These are phyloP conservation scores for Cylindrodendrum hubeiense DNA, from an alignment of 2,329 filamentous ascomycete species.

Conservation along the genomic window DNA sequence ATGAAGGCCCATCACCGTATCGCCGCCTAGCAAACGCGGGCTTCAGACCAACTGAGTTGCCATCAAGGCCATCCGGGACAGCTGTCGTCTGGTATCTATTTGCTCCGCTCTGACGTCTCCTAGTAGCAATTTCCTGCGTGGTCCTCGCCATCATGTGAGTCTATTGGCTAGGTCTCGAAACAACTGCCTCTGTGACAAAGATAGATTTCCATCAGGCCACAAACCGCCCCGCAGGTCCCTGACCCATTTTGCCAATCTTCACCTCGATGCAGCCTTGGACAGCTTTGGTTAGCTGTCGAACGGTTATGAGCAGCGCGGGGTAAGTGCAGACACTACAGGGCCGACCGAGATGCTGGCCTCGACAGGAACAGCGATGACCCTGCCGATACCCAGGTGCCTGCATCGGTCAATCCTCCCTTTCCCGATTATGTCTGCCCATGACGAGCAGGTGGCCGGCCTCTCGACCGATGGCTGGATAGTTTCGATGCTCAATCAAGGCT, in stretches of 20 bases:
- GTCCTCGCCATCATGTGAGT: neutral
- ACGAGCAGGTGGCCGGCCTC: neutral
- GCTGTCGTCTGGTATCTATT: neutral
- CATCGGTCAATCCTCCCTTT: neutral
- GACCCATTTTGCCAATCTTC: constrained; percentile 8
- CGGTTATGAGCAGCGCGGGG: constrained; percentile 17
- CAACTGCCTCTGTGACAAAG: constrained; percentile 7
- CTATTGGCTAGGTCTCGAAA: constrained; percentile 20
- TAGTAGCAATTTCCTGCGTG: neutral
- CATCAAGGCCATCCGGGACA: neutral
- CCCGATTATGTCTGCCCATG: neutral
- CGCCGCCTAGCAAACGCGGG: neutral
- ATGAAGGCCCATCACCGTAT: neutral
- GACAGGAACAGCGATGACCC: neutral
- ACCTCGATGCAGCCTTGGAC: constrained; percentile 16
- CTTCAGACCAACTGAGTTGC: constrained; percentile 2
- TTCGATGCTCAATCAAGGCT: neutral
- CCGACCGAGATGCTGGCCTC: constrained; percentile 8
- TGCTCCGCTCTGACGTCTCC: constrained; percentile 4
- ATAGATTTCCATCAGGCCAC: constrained; percentile 19
- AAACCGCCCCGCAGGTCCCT: constrained; percentile 12
- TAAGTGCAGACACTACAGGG: constrained; percentile 8
- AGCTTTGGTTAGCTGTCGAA: constrained; percentile 12
- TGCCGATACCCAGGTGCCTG: neutral
- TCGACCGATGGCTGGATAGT: neutral